These are phyloP conservation scores for Isabelozyma heimii DNA, from an alignment of 805 yeast genomes.

Conservation along the genomic window DNA sequence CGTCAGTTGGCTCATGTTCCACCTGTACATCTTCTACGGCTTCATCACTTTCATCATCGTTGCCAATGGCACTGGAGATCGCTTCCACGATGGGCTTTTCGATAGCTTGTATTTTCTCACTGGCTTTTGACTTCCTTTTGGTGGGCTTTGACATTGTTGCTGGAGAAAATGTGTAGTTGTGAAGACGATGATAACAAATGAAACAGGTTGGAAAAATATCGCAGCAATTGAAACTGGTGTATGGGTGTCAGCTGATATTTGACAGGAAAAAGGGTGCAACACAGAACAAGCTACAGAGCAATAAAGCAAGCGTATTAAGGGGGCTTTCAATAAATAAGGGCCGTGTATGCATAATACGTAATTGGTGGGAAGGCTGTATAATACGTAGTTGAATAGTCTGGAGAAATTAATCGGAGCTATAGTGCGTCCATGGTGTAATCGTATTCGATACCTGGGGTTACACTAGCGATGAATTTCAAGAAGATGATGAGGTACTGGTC, in stretches of 20 bases:
- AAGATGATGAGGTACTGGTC: slow-evolving; percentile 90
- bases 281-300: no score
- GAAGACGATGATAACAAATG: no score
- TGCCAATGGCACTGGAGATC: not conserved
- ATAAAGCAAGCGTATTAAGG: no score
- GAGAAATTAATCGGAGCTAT: slow-evolving; percentile 16
- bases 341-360: not conserved
- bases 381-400: no score
- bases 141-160: not conserved
- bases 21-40: not conserved
- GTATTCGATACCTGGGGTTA: slow-evolving; percentile 95
- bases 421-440: slow-evolving; percentile 98
- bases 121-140: not conserved
- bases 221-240: not conserved
- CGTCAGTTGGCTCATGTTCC: not conserved
- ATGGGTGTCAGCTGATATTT: no score
- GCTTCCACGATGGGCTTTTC: not conserved
- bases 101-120: not conserved
- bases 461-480: slow-evolving; percentile 92
- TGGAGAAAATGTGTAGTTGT: not conserved
- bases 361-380: no score
- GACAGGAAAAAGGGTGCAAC: no score
- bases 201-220: not conserved
- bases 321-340: not conserved
- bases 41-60: not conserved